A percentile compares a stretch with the other conserved stretches of the same genome.
Evolutionary conservation across 345 rosid species (phyloP).

Genomic region (Odontarrhena argentea): DNA sequence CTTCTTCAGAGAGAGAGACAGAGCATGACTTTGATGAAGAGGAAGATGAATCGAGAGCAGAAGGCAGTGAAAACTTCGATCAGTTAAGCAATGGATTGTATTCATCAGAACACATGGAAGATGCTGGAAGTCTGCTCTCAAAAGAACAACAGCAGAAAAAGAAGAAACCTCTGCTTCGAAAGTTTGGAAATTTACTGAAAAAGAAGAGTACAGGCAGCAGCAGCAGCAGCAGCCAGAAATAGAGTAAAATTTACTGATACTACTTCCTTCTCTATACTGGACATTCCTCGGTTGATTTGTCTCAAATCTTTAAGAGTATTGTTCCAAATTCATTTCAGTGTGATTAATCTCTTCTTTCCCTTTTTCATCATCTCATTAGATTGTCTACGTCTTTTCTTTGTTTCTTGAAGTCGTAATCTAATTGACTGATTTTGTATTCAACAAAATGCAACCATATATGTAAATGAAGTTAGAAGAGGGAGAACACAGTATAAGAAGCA

Average conservation of each 20-base stretch:
- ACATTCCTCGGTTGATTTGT: too few species aligned
- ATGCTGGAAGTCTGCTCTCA: slow-evolving; percentile 54
- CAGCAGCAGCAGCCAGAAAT: slow-evolving; percentile 63
- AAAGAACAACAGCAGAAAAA: slow-evolving; percentile 78
- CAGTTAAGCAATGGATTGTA: slow-evolving; percentile 59
- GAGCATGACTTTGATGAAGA: slow-evolving; percentile 77
- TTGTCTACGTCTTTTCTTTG: too few species aligned
- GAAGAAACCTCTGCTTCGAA: slow-evolving; percentile 85
- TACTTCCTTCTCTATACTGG: not conserved
- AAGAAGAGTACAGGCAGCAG: slow-evolving; percentile 61
- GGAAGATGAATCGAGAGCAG: slow-evolving; percentile 69
- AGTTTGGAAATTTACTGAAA: slow-evolving; percentile 88
- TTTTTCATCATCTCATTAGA: too few species aligned
- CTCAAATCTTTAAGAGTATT: too few species aligned
- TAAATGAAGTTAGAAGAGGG: too few species aligned
- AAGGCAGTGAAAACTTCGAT: slow-evolving; percentile 61
- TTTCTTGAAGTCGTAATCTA: too few species aligned
- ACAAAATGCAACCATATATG: too few species aligned
- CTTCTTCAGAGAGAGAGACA: slow-evolving; percentile 67
- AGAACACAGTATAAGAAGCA: too few species aligned
- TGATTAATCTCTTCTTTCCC: too few species aligned
- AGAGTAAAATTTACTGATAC: slow-evolving; percentile 11
- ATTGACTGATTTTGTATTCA: too few species aligned
- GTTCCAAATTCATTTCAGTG: too few species aligned
- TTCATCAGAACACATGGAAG: slow-evolving; percentile 55